Percentiles rank a stretch among this genome's conserved stretches.
Evolutionary conservation across 2,329 filamentous ascomycete species (phyloP).

Genomic region (Scolecobasidium constrictum): DNA sequence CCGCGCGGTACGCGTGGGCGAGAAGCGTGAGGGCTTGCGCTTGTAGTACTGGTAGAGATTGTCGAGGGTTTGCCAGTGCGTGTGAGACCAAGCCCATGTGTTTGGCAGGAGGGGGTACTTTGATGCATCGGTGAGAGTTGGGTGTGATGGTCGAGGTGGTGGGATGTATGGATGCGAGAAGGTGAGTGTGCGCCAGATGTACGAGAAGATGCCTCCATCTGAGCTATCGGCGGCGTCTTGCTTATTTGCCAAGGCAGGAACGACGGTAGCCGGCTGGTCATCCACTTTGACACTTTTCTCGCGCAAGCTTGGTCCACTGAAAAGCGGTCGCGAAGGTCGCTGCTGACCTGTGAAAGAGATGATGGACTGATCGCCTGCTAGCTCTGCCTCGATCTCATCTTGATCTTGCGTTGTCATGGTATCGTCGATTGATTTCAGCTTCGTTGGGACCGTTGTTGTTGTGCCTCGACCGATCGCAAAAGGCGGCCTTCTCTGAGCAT

Average conservation of each 20-base stretch:
- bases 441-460: constrained; percentile 4
- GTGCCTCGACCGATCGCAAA: neutral
- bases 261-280: neutral
- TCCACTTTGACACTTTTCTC: neutral
- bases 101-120: constrained; percentile 19
- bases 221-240: too few species aligned
- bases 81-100: constrained; percentile 27
- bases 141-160: constrained; percentile 5
- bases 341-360: neutral
- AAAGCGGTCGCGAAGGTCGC: neutral
- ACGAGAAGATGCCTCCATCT: neutral
- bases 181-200: constrained; percentile 1
- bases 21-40: constrained; percentile 21
- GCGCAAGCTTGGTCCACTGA: neutral
- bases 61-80: constrained; percentile 28
- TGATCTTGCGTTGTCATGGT: neutral
- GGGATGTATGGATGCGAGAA: constrained; percentile 1
- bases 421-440: constrained; percentile 4
- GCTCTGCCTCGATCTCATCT: neutral
- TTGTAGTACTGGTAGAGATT: constrained; percentile 22
- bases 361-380: neutral
- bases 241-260: neutral
- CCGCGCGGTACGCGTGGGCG: constrained; percentile 11
- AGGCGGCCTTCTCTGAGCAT: neutral
- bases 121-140: neutral